Evolutionary conservation across 2,329 filamentous ascomycete species (phyloP).

Genomic region (Fusarium luffae): DNA sequence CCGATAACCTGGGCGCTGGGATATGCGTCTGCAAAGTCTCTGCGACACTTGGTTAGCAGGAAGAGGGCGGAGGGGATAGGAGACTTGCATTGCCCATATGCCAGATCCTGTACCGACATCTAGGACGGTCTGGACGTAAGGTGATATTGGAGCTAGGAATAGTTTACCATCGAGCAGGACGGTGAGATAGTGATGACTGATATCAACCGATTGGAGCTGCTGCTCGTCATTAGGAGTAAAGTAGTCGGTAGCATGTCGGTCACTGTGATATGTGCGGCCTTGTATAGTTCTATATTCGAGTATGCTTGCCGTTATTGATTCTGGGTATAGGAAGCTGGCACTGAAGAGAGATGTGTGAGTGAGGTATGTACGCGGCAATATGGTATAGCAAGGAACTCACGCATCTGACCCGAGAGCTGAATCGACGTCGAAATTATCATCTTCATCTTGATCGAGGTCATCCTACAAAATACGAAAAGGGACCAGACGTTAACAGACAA

Average conservation of each 20-base stretch:
- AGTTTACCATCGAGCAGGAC: conserved; percentile 37
- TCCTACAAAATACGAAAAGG: conserved; percentile 14
- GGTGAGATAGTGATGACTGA: conserved; percentile 43
- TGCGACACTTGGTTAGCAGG: not conserved
- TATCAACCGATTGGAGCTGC: conserved; percentile 40
- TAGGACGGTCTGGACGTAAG: conserved; percentile 37
- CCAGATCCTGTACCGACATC: conserved; percentile 43
- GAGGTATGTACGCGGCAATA: not conserved
- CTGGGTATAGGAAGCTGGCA: conserved; percentile 34
- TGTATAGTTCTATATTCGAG: conserved; percentile 40
- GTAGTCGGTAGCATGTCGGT: conserved; percentile 36
- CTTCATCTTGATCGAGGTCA: not conserved
- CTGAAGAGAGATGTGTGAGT: conserved; percentile 17
- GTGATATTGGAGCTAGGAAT: conserved; percentile 36
- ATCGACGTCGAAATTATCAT: conserved; percentile 36
- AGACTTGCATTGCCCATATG: conserved; percentile 30
- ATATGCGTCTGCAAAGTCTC: conserved; percentile 37
- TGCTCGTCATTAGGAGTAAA: conserved; percentile 42
- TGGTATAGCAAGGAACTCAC: conserved; percentile 21
- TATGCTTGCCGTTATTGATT: conserved; percentile 39
- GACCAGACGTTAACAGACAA: conserved; percentile 10
- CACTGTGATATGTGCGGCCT: conserved; percentile 42
- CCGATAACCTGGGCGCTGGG: conserved; percentile 34
- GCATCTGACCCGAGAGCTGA: conserved; percentile 39
- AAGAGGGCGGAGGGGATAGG: no score